Base-by-base conservation (phyloP, 1,284 basidiomycete species). In the Stygiomarasmius scandens region DNA sequence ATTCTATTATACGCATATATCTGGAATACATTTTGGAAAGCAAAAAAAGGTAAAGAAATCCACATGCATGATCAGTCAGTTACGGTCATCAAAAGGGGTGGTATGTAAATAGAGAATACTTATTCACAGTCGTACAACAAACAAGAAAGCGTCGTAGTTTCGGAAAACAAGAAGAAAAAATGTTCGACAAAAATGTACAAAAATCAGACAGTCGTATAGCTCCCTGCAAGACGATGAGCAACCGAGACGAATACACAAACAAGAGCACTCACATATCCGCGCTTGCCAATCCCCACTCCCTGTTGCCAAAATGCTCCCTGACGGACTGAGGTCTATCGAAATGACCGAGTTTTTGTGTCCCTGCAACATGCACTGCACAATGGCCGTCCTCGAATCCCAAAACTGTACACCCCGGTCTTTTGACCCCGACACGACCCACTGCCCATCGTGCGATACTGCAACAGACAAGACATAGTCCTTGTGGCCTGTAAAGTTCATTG, bases 321-420 rank as follows among this genome's bases (percentile, higher is more conserved):
- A 78, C 8, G 88, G 87, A 62, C 87, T 90, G 46, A 95, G 75
- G 66, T 93, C 90, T 67, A 95, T 90, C 22, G 90, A 92, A 63
- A 95, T 95, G 59, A 95, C 93, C 41, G 89, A 90, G 70, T 95
- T 95, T 74, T 93, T 95, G 74, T 96, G 93, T 2, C 93, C 93
- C 71, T 94, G 92, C 6, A 96, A 75, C 78, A 93, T 88, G 63
- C 92, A 86, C 68, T 95, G 92, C 44, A 90, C 83, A 62, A 86
- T 83, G 1, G 86, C 90, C 5, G 81, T 85, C 59, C 79, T 78
- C 16, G 89, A 84, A 67, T 96, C 91, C 93, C 93, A 96, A 69
- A 95, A 91, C 70, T 92, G 88, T 36, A 96, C 92, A 1, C 89
- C 87, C 22, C 93, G 85, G 72, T 97, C 95, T 71, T 96, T 96